phyloP scores from a whole-genome alignment of 2,329 filamentous ascomycete species.

The Ophiocordyceps australis region DNA sequence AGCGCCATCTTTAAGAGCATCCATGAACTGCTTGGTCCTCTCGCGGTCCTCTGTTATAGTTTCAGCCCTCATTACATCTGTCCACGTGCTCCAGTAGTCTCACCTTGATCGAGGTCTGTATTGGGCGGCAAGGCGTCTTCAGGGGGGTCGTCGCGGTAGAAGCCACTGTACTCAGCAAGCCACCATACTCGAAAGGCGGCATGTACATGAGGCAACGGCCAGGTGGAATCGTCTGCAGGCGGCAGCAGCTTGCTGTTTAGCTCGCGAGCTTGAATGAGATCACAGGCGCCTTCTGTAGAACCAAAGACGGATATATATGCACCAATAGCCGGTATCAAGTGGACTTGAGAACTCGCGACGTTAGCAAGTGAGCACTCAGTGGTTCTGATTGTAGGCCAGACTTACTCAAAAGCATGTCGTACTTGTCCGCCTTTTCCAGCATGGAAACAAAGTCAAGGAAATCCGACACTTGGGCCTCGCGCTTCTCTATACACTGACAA shows the following conservation, averaged over 20 bases:
- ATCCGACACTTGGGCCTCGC: slow-evolving; percentile 51
- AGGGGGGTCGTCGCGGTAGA: slow-evolving; percentile 60
- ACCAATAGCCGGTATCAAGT: slow-evolving; percentile 66
- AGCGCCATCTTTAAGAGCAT: slow-evolving; percentile 70
- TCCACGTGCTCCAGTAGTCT: slow-evolving; percentile 3
- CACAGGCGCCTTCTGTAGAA: slow-evolving; percentile 53
- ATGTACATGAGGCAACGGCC: slow-evolving; percentile 58
- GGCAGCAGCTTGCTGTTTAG: slow-evolving; percentile 52
- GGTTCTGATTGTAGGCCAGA: too few relatives aligned
- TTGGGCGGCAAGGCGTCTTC: slow-evolving; percentile 35
- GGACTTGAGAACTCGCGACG: slow-evolving; percentile 27
- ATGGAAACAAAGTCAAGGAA: slow-evolving; percentile 53
- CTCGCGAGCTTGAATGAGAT: slow-evolving; percentile 49
- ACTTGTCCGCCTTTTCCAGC: slow-evolving; percentile 54
- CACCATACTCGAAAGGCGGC: slow-evolving; percentile 70
- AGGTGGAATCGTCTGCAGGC: slow-evolving; percentile 46
- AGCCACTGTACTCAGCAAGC: slow-evolving; percentile 84
- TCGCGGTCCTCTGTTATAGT: slow-evolving; percentile 42
- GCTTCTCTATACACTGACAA: slow-evolving; percentile 58
- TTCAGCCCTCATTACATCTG: slow-evolving; percentile 4
- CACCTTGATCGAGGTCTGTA: slow-evolving; percentile 43
- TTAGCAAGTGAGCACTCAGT: too few relatives aligned
- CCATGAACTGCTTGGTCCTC: slow-evolving; percentile 54
- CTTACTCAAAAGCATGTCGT: slow-evolving; percentile 45
- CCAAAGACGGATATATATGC: slow-evolving; percentile 63